phyloP scores from a whole-genome alignment of 805 yeast species.

The Ogataea trehaloabstinens region DNA sequence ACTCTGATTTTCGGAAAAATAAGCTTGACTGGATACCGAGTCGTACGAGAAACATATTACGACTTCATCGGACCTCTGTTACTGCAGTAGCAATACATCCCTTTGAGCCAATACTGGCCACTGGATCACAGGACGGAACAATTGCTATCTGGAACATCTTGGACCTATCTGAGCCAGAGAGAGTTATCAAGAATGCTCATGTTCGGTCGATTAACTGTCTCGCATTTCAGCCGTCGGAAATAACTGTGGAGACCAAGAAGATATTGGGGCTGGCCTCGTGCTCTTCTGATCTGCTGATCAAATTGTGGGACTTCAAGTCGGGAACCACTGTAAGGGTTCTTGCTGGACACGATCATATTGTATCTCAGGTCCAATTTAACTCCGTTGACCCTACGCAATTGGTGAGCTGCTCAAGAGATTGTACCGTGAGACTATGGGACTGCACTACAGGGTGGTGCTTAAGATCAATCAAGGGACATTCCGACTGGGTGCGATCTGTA shows the following conservation, averaged over 20 bases:
- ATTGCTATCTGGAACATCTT: slow-evolving; percentile 67
- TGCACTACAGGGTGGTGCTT: slow-evolving; percentile 63
- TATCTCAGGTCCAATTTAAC: slow-evolving; percentile 61
- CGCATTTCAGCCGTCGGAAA: slow-evolving; percentile 50
- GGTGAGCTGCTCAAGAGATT: slow-evolving; percentile 65
- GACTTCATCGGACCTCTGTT: slow-evolving; percentile 60
- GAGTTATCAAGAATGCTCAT: slow-evolving; percentile 65
- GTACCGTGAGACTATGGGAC: slow-evolving; percentile 64
- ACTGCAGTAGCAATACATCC: slow-evolving; percentile 75
- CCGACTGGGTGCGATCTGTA: slow-evolving; percentile 82
- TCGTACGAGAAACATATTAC: slow-evolving; percentile 39
- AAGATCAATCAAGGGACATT: slow-evolving; percentile 70
- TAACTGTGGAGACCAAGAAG: slow-evolving; percentile 20
- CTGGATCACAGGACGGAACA: slow-evolving; percentile 72
- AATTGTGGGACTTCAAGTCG: slow-evolving; percentile 61
- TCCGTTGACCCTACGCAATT: slow-evolving; percentile 43
- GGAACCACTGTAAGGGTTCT: slow-evolving; percentile 47
- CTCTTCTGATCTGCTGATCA: slow-evolving; percentile 53
- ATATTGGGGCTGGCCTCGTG: slow-evolving; percentile 45
- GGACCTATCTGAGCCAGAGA: slow-evolving; percentile 60
- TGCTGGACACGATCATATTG: slow-evolving; percentile 85
- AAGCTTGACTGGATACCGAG: slow-evolving; percentile 65
- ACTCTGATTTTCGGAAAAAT: slow-evolving; percentile 18
- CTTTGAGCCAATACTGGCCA: slow-evolving; percentile 56
- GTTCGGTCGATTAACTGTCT: slow-evolving; percentile 63